Percentiles rank a stretch among this genome's conserved stretches.
Conservation (phyloP, 2,329 filamentous ascomycete species). For the Metarhizium album region DNA sequence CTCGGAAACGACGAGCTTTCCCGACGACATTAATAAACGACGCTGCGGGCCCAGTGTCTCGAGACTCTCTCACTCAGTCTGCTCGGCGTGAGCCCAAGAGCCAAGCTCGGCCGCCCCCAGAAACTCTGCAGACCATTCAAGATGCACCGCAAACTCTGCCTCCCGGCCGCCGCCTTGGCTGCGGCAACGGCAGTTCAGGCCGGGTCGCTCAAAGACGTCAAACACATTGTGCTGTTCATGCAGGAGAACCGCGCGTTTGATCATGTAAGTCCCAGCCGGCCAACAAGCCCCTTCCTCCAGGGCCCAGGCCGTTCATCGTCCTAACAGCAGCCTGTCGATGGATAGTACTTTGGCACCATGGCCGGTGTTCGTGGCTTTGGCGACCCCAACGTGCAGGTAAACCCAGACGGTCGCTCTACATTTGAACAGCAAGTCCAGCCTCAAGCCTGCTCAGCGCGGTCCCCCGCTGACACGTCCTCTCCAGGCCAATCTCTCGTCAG, state of each 20-base stretch:
- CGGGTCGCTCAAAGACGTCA: conserved; percentile 36
- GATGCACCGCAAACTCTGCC: not conserved
- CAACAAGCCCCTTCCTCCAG: too few relatives aligned
- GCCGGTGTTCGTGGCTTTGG: conserved; percentile 43
- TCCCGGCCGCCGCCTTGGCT: conserved; percentile 8
- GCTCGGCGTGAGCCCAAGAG: too few relatives aligned
- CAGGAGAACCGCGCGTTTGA: conserved; percentile 30
- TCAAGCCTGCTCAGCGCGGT: not conserved
- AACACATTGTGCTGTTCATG: conserved; percentile 50
- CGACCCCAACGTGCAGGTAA: conserved; percentile 24
- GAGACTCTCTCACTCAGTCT: too few relatives aligned
- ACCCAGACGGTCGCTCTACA: conserved; percentile 27
- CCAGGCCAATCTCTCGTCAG: conserved; percentile 11
- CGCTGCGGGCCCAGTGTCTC: too few relatives aligned
- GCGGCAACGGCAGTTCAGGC: conserved; percentile 15
- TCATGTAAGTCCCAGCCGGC: conserved; percentile 15
- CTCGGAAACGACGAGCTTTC: too few relatives aligned
- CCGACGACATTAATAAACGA: too few relatives aligned
- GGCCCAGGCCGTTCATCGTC: not conserved
- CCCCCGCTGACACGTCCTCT: not conserved
- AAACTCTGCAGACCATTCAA: not conserved
- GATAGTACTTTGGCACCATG: conserved; percentile 45
- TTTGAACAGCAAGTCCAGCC: conserved; percentile 36
- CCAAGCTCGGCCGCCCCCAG: too few relatives aligned
- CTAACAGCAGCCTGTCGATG: not conserved